Conservation (phyloP, 1,284 basidiomycete genomes). For the Ustilago sp. region DNA sequence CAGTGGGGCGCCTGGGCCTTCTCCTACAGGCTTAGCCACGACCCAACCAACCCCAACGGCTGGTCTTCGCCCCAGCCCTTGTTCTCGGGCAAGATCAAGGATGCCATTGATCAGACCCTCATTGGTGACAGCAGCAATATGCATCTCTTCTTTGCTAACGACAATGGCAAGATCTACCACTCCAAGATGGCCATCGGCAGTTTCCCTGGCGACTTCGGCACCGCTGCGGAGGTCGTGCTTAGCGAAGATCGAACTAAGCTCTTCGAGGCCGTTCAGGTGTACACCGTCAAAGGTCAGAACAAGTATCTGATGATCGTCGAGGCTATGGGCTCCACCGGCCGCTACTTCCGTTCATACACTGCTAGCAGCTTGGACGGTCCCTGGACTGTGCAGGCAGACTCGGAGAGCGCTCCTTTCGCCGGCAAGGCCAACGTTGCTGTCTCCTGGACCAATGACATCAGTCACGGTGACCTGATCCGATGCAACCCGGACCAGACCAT, state of each 20-base stretch:
- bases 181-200: conserved; percentile 28
- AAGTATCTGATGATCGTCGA: conserved; percentile 46
- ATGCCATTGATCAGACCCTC: conserved; percentile 37
- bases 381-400: conserved; percentile 29
- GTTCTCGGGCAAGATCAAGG: conserved; percentile 22
- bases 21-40: conserved; percentile 23
- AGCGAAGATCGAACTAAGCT: conserved; percentile 17
- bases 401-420: conserved; percentile 41
- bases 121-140: conserved; percentile 30
- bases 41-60: conserved; percentile 30
- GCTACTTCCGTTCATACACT: conserved; percentile 41
- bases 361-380: conserved; percentile 25
- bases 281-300: conserved; percentile 33
- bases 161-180: conserved; percentile 44
- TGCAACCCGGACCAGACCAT: conserved; percentile 37
- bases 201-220: conserved; percentile 28
- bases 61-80: conserved; percentile 26
- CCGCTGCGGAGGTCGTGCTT: conserved; percentile 25
- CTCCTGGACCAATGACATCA: conserved; percentile 39
- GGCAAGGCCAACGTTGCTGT: conserved; percentile 36
- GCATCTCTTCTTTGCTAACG: conserved; percentile 36
- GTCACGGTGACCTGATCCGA: conserved; percentile 39
- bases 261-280: conserved; percentile 38
- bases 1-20: conserved; percentile 24
- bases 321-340: conserved; percentile 20